Percentiles rank a stretch among this genome's conserved stretches.
These are phyloP conservation scores for Nigrograna mackinnonii DNA, from an alignment of 2,329 filamentous ascomycete species.

Conservation along the genomic window DNA sequence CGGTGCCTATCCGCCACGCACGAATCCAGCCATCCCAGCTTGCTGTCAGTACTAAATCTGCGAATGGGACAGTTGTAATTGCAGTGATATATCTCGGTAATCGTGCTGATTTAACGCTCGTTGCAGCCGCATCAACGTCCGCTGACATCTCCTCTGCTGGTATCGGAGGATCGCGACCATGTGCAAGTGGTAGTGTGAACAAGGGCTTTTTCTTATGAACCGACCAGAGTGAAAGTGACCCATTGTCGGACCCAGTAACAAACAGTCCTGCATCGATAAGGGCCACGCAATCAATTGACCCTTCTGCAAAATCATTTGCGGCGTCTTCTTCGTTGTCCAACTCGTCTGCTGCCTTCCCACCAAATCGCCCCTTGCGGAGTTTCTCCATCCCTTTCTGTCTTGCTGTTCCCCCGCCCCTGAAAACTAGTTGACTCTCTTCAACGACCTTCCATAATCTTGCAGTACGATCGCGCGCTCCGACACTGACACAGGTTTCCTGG, in stretches of 20 bases:
- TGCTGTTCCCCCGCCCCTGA: conserved; percentile 74
- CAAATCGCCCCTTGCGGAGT: conserved; percentile 37
- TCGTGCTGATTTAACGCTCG: conserved; percentile 56
- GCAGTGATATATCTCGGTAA: conserved; percentile 87
- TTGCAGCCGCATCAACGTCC: conserved; percentile 58
- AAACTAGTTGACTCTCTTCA: conserved; percentile 94
- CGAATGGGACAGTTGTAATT: conserved; percentile 82
- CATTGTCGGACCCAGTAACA: conserved; percentile 92
- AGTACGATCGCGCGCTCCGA: conserved; percentile 87
- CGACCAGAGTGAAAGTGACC: conserved; percentile 83
- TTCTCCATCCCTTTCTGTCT: conserved; percentile 43
- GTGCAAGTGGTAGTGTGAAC: conserved; percentile 76
- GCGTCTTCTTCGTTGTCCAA: conserved; percentile 57
- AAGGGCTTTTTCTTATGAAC: conserved; percentile 94
- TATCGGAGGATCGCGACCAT: conserved; percentile 79
- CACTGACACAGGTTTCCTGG: conserved; percentile 86
- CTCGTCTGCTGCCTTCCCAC: conserved; percentile 27
- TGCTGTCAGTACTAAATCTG: conserved; percentile 85
- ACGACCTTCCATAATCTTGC: conserved; percentile 94
- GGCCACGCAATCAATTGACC: conserved; percentile 88
- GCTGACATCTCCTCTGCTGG: conserved; percentile 71
- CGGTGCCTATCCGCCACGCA: conserved; percentile 75
- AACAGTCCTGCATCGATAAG: conserved; percentile 89
- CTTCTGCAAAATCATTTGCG: conserved; percentile 62
- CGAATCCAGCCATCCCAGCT: conserved; percentile 93